A percentile compares a stretch with the other conserved stretches of the same genome.
Conservation (phyloP, 176 grass and related monocot species). For the Eleusine indica region DNA sequence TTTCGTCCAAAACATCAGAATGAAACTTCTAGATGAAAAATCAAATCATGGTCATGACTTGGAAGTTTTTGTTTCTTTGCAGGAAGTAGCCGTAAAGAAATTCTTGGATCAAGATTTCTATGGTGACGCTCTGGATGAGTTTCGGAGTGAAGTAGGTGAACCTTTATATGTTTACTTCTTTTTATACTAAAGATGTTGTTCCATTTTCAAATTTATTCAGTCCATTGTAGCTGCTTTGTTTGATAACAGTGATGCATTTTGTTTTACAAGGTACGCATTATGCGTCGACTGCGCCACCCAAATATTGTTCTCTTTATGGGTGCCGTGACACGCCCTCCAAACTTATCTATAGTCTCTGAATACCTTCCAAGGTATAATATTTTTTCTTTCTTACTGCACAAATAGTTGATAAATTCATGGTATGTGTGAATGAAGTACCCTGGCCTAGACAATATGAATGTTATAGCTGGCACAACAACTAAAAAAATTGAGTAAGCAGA, state of each 20-base stretch:
- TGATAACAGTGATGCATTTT: slow-evolving; percentile 39
- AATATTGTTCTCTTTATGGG: slow-evolving; percentile 99
- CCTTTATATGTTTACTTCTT: slow-evolving; percentile 40
- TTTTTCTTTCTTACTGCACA: slow-evolving; percentile 10
- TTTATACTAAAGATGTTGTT: slow-evolving; percentile 11
- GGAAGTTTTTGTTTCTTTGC: slow-evolving; percentile 49
- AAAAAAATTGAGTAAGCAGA: slow-evolving; percentile 3
- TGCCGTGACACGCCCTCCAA: slow-evolving; percentile 96
- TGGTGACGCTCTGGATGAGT: slow-evolving; percentile 96
- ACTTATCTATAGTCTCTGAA: slow-evolving; percentile 94
- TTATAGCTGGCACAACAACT: slow-evolving; percentile 10
- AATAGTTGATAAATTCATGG: slow-evolving; percentile 22
- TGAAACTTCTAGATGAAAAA: slow-evolving; percentile 14
- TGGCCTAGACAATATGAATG: not conserved
- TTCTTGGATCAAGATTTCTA: slow-evolving; percentile 99
- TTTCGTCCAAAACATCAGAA: slow-evolving; percentile 22
- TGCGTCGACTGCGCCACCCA: slow-evolving; percentile 97
- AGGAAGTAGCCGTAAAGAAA: slow-evolving; percentile 99
- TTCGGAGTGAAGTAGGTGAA: slow-evolving; percentile 95
- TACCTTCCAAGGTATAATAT: slow-evolving; percentile 88
- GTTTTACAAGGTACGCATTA: slow-evolving; percentile 84
- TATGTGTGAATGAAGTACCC: slow-evolving; percentile 10
- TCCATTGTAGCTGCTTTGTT: slow-evolving; percentile 31
- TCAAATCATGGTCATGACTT: slow-evolving; percentile 21
- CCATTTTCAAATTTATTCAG: slow-evolving; percentile 29